These are phyloP conservation scores for Fraxinus cuspidata DNA, from an alignment of 257 asterid genomes.

Conservation along the genomic window DNA sequence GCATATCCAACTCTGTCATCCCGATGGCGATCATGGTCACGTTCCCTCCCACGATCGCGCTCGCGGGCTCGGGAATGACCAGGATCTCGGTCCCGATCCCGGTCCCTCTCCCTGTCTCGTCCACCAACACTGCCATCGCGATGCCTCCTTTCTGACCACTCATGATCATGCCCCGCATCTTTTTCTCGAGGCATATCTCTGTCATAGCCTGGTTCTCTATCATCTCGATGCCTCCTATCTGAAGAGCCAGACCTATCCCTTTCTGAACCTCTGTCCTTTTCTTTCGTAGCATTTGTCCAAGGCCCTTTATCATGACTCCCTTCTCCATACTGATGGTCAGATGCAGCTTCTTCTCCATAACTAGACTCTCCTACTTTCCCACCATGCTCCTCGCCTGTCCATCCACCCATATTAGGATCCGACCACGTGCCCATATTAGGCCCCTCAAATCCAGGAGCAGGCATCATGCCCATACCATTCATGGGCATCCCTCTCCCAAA, in stretches of 20 bases:
- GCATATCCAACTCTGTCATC: conserved; percentile 68
- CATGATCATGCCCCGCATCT: conserved; percentile 48
- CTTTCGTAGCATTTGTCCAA: conserved; percentile 61
- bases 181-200: conserved; percentile 62
- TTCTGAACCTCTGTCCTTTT: conserved; percentile 74
- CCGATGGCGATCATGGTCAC: conserved; percentile 54
- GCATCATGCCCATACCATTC: conserved; percentile 93
- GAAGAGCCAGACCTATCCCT: conserved; percentile 88
- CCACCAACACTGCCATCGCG: conserved; percentile 63
- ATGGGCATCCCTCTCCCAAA: conserved; percentile 92
- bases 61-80: conserved; percentile 57
- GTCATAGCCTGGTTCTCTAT: conserved; percentile 66
- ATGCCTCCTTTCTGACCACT: conserved; percentile 60
- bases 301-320: conserved; percentile 72
- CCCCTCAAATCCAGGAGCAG: conserved; percentile 69
- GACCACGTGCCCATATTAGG: conserved; percentile 88
- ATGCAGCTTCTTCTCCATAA: conserved; percentile 84
- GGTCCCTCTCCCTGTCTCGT: conserved; percentile 61
- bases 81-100: conserved; percentile 44
- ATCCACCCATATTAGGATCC: conserved; percentile 76
- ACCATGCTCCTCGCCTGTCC: conserved; percentile 87
- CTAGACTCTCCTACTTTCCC: conserved; percentile 90
- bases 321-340: conserved; percentile 87
- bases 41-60: conserved; percentile 45
- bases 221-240: conserved; percentile 74